phyloP scores from a whole-genome alignment of 129 eudicot genomes.

The carrot (Daucus carota) region DNA sequence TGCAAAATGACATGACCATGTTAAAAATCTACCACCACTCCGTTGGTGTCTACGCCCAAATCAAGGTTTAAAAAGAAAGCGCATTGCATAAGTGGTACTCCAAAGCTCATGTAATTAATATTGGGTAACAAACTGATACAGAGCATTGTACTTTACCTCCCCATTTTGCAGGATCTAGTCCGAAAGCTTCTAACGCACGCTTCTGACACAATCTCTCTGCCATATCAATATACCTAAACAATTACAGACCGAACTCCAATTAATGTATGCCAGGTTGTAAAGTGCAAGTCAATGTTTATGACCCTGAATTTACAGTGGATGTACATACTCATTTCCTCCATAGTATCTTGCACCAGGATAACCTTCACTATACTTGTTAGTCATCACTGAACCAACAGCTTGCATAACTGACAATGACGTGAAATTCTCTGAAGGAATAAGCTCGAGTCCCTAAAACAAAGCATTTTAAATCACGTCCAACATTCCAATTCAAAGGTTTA shows the following conservation, averaged over 20 bases:
- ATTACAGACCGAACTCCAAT: neutral
- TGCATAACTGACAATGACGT: constrained; percentile 91
- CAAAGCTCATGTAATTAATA: neutral
- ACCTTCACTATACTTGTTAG: constrained; percentile 98
- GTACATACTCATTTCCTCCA: constrained; percentile 96
- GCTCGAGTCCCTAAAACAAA: constrained; percentile 66
- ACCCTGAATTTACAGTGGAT: neutral
- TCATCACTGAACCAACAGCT: constrained; percentile 97
- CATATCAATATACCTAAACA: constrained; percentile 85
- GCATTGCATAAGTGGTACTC: neutral
- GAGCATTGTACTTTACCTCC: constrained; percentile 51
- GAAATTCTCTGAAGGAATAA: constrained; percentile 92
- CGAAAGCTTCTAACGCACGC: constrained; percentile 94
- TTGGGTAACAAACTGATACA: neutral
- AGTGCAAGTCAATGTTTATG: neutral
- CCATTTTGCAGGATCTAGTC: constrained; percentile 98
- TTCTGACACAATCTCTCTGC: constrained; percentile 95
- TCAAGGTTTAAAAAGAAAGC: neutral
- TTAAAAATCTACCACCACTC: neutral
- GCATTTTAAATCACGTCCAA: neutral
- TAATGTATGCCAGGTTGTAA: neutral
- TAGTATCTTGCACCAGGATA: constrained; percentile 99
- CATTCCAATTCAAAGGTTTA: neutral
- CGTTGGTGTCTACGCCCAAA: neutral
- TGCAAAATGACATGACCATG: neutral